phyloP scores from a whole-genome alignment of 257 asterid species.

The Penstemon eatonii region DNA sequence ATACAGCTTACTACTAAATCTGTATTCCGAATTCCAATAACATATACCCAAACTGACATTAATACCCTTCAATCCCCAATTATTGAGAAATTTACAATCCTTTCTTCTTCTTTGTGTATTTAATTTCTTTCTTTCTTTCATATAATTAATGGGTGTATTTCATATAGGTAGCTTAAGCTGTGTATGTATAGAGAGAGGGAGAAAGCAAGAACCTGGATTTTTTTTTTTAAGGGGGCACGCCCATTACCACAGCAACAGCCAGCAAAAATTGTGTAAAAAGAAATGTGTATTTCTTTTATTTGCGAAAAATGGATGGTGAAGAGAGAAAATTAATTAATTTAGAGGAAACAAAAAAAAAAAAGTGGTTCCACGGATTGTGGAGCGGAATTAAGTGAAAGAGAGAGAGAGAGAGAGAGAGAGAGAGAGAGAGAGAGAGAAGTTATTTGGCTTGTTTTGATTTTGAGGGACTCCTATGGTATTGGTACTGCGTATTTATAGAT shows the following conservation, averaged over 20 bases:
- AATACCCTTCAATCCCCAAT: background rate
- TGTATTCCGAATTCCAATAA: too few relatives aligned
- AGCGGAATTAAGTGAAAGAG: slow-evolving; percentile 1
- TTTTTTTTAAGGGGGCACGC: background rate
- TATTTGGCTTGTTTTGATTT: background rate
- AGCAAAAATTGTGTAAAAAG: background rate
- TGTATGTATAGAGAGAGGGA: background rate
- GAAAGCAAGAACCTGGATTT: slow-evolving; percentile 25
- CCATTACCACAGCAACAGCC: slow-evolving; percentile 8
- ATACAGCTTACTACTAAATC: too few relatives aligned
- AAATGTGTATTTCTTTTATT: background rate
- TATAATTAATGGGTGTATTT: too few relatives aligned
- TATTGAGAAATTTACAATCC: too few relatives aligned
- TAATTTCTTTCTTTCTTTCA: too few relatives aligned
- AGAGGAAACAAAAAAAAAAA: slow-evolving; percentile 5
- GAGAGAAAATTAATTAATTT: background rate
- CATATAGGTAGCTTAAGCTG: background rate
- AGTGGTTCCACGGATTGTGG: slow-evolving; percentile 29
- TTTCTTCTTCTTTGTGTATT: too few relatives aligned
- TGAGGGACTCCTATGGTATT: background rate
- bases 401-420: background rate
- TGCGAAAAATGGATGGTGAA: slow-evolving; percentile 2
- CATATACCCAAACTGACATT: too few relatives aligned
- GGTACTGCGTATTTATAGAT: slow-evolving; percentile 30
- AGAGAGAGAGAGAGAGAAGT: background rate